Conservation (phyloP, 306 rosid genomes). For the Vicia villosa region DNA sequence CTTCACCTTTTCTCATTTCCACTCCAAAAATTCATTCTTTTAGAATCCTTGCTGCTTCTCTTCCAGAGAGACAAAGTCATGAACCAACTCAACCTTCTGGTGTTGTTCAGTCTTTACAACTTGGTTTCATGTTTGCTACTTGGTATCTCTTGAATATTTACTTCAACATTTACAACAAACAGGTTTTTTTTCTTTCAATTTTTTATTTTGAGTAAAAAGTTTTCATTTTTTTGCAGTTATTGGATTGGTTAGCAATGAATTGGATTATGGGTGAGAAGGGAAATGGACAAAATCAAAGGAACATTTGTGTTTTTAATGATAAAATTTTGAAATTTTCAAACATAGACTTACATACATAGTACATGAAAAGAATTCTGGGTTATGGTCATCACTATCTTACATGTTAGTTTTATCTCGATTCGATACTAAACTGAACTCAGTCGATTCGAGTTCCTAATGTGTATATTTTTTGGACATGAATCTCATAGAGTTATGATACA, state of each 20-base stretch:
- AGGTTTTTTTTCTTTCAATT: constrained; percentile 42
- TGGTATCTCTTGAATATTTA: constrained; percentile 78
- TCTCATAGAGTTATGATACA: not conserved
- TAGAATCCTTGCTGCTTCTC: constrained; percentile 45
- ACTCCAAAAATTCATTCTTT: constrained; percentile 35
- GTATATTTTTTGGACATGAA: not conserved
- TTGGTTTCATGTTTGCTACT: constrained; percentile 65
- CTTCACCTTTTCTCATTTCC: constrained; percentile 37
- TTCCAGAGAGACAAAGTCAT: constrained; percentile 43
- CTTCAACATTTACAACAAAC: constrained; percentile 79
- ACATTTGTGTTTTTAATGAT: not conserved
- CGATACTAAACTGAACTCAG: not conserved
- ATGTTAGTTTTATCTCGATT: not conserved
- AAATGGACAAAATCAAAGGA: not conserved
- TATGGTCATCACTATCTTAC: not conserved
- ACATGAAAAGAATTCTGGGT: constrained; percentile 14
- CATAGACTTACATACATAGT: constrained; percentile 9
- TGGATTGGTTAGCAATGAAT: not conserved
- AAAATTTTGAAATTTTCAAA: constrained; percentile 23
- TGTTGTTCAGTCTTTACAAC: constrained; percentile 45
- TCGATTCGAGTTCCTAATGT: not conserved
- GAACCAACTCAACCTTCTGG: constrained; percentile 37
- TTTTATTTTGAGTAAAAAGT: not conserved
- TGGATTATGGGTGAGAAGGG: constrained; percentile 18
- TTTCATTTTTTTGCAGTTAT: constrained; percentile 2